Percentiles rank a stretch among this genome's conserved stretches.
Evolutionary conservation across 306 rosid genomes (phyloP).

Genomic region (Trifolium fragiferum): DNA sequence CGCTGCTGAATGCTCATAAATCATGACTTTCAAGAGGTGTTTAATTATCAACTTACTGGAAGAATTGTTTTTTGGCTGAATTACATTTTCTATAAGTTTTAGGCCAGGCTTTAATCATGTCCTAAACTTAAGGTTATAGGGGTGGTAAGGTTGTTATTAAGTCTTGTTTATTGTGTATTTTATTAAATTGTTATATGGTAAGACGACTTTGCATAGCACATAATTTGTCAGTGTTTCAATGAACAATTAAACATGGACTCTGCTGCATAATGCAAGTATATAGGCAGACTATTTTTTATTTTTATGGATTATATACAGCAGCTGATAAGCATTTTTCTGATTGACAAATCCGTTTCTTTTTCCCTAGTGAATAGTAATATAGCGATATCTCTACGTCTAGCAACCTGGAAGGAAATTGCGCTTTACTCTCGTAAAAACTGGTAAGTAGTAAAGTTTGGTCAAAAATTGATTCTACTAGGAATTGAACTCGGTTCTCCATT

Average conservation of each 20-base stretch:
- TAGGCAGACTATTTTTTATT: conserved; percentile 34
- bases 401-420: no score
- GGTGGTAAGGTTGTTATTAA: conserved; percentile 41
- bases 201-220: conserved; percentile 36
- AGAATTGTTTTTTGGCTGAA: conserved; percentile 46
- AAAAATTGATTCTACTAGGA: no score
- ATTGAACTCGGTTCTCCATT: no score
- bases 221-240: conserved; percentile 37
- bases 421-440: no score
- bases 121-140: conserved; percentile 41
- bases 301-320: conserved; percentile 8
- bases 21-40: conserved; percentile 47
- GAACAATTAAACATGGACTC: conserved; percentile 33
- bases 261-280: conserved; percentile 46
- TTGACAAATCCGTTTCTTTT: neutral
- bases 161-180: conserved; percentile 46
- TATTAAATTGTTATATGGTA: conserved; percentile 30
- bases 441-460: no score
- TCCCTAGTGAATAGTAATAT: no score
- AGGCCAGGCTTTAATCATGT: conserved; percentile 48
- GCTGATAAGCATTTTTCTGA: conserved; percentile 3
- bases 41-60: conserved; percentile 32
- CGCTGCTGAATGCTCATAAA: conserved; percentile 60
- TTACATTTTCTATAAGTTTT: conserved; percentile 37
- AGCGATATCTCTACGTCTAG: no score